Evolutionary conservation across 106 monocot genomes (phyloP).

Genomic region (Dioscorea alata): DNA sequence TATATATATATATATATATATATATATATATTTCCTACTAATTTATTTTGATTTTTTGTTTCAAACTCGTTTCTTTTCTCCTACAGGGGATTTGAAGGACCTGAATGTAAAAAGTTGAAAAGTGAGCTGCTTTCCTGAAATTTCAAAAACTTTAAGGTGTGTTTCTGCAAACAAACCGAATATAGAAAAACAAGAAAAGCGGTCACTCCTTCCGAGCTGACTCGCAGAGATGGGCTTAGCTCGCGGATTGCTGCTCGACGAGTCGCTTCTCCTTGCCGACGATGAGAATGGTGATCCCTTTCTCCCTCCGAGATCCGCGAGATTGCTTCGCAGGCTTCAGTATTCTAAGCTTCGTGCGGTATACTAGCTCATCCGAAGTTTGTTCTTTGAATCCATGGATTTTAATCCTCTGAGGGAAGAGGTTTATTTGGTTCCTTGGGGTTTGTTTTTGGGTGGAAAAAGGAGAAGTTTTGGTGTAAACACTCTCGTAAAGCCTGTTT

Average conservation of each 20-base stretch:
- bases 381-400: not conserved
- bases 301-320: conserved; percentile 2
- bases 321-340: conserved; percentile 26
- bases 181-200: no score
- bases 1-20: no score
- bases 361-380: not conserved
- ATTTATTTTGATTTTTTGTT: no score
- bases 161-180: no score
- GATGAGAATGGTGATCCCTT: conserved; percentile 2
- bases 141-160: no score
- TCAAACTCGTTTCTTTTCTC: no score
- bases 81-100: no score
- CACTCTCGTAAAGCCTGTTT: not conserved
- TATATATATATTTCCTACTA: no score
- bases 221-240: conserved; percentile 5
- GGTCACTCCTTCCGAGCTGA: no score
- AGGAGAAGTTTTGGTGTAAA: not conserved
- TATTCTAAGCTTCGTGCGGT: conserved; percentile 44
- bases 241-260: conserved; percentile 18
- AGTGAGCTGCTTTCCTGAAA: no score
- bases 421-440: not conserved
- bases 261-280: conserved; percentile 12
- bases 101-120: no score
- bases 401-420: not conserved
- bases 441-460: not conserved